A percentile compares a stretch with the other conserved stretches of the same genome.
phyloP scores from a whole-genome alignment of 306 rosid genomes.

The Cucurbita pepo region DNA sequence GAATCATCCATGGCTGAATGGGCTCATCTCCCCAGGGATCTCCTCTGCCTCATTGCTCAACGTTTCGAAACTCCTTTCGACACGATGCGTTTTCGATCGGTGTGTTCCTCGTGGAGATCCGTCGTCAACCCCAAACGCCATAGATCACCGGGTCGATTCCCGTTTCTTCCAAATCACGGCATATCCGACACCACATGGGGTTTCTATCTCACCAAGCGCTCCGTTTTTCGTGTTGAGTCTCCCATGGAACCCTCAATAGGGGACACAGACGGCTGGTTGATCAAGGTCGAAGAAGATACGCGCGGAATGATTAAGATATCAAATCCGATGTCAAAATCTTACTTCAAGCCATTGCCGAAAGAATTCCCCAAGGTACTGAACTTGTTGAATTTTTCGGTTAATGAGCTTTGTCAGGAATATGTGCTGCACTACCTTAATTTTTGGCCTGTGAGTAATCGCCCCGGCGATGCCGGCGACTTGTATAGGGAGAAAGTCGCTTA shows the following conservation, averaged over 20 bases:
- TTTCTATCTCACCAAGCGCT: slow-evolving; percentile 36
- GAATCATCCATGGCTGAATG: slow-evolving; percentile 32
- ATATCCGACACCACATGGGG: slow-evolving; percentile 20
- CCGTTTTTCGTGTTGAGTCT: slow-evolving; percentile 15
- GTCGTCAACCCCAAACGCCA: slow-evolving; percentile 18
- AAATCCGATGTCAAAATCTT: slow-evolving; percentile 30
- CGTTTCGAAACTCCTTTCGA: slow-evolving; percentile 23
- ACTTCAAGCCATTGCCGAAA: slow-evolving; percentile 10
- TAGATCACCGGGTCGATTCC: slow-evolving; percentile 19
- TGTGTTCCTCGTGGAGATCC: slow-evolving; percentile 49
- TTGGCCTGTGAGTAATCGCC: slow-evolving; percentile 9
- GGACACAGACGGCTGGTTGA: slow-evolving; percentile 17
- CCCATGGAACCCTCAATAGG: background rate
- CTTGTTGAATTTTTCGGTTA: slow-evolving; percentile 8
- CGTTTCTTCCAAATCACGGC: slow-evolving; percentile 33
- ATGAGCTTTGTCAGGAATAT: slow-evolving; percentile 41
- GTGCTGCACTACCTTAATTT: slow-evolving; percentile 18
- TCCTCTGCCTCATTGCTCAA: slow-evolving; percentile 25
- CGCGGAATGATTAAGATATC: slow-evolving; percentile 10
- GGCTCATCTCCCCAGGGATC: slow-evolving; percentile 49
- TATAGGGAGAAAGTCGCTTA: slow-evolving; percentile 63
- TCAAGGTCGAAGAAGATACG: slow-evolving; percentile 24
- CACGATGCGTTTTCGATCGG: slow-evolving; percentile 43
- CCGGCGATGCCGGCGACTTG: slow-evolving; percentile 21
- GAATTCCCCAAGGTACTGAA: slow-evolving; percentile 25